A percentile compares a stretch with the other conserved stretches of the same genome.
These are phyloP conservation scores for Fusarium nanum DNA, from an alignment of 2,329 filamentous ascomycete genomes.

Conservation along the genomic window DNA sequence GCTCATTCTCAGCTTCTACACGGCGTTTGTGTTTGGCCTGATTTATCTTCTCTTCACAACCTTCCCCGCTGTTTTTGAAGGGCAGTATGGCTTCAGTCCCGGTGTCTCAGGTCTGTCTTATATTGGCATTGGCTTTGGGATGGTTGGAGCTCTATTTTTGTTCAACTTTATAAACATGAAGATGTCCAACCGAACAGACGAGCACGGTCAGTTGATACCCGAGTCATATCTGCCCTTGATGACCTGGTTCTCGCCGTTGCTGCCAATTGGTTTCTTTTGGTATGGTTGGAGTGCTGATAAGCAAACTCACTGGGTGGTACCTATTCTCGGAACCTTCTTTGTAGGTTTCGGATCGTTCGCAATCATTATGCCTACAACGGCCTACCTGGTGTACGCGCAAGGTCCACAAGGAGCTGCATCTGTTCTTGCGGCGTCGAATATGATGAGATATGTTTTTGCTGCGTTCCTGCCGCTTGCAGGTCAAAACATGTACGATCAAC, in stretches of 20 bases:
- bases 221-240: conserved; percentile 66
- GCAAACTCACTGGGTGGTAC: conserved; percentile 67
- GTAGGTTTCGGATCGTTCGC: conserved; percentile 58
- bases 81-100: conserved; percentile 49
- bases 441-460: conserved; percentile 66
- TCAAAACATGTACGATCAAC: conserved; percentile 49
- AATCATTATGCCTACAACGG: conserved; percentile 52
- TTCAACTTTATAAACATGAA: conserved; percentile 27
- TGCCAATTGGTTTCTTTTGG: conserved; percentile 66
- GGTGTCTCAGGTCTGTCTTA: conserved; percentile 54
- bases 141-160: conserved; percentile 42
- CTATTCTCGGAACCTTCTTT: conserved; percentile 65
- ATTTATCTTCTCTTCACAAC: conserved; percentile 54
- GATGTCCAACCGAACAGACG: conserved; percentile 8
- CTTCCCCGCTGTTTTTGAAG: conserved; percentile 52
- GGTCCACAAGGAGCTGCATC: conserved; percentile 40
- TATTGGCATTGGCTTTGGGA: conserved; percentile 61
- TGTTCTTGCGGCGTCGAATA: conserved; percentile 37
- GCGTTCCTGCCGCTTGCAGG: conserved; percentile 70
- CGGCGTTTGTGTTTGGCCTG: conserved; percentile 51
- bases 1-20: conserved; percentile 55
- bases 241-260: conserved; percentile 63
- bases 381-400: conserved; percentile 47
- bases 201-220: conserved; percentile 44
- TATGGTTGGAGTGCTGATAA: conserved; percentile 69